Conservation (phyloP, 805 yeast genomes). For the Teunomyces pallodes region DNA sequence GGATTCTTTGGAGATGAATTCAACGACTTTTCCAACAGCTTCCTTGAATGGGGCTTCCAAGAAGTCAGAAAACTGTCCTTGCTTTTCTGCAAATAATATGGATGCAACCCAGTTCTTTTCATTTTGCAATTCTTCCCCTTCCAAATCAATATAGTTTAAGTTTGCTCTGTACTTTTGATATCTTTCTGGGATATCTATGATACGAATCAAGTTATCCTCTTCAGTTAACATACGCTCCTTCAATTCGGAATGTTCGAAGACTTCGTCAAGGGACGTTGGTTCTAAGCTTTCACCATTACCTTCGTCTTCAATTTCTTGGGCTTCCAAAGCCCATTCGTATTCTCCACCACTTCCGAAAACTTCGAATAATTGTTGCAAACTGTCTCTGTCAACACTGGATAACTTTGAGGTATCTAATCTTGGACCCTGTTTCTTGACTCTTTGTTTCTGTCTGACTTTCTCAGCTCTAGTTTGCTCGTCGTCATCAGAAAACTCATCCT, state of each 20-base stretch:
- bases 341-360: constrained; percentile 97
- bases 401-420: constrained; percentile 57
- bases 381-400: constrained; percentile 77
- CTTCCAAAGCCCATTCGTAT: constrained; percentile 97
- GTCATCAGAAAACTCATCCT: constrained; percentile 90
- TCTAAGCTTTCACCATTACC: constrained; percentile 53
- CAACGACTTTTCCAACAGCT: constrained; percentile 70
- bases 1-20: constrained; percentile 69
- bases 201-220: constrained; percentile 83
- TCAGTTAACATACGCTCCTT: constrained; percentile 89
- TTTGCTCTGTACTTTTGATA: constrained; percentile 73
- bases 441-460: constrained; percentile 30
- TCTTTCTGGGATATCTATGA: constrained; percentile 88
- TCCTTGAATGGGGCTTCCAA: constrained; percentile 54
- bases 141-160: constrained; percentile 65
- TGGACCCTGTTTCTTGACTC: constrained; percentile 34
- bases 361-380: constrained; percentile 88
- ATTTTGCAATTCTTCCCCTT: constrained; percentile 61
- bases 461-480: constrained; percentile 42
- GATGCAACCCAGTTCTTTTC: constrained; percentile 84
- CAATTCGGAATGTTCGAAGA: constrained; percentile 91
- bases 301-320: constrained; percentile 65
- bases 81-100: constrained; percentile 57
- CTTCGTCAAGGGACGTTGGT: constrained; percentile 72
- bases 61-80: constrained; percentile 36